phyloP scores from a whole-genome alignment of 2,329 filamentous ascomycete species.

The Ascochyta lentis region DNA sequence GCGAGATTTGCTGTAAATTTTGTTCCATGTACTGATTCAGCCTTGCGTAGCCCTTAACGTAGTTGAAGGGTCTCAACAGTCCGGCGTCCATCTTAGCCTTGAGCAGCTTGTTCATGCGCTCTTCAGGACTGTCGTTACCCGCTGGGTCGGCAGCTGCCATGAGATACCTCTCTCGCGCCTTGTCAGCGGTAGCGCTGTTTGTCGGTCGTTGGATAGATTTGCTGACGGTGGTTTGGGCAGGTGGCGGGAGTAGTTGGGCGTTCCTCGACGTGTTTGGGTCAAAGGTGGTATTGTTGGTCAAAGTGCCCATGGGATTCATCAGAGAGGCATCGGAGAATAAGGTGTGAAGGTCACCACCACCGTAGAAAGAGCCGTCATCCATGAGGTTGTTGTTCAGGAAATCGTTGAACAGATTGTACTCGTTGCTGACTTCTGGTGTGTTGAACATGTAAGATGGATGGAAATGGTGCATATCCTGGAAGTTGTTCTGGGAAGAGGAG shows the following conservation, averaged over 20 bases:
- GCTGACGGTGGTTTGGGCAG: slow-evolving; percentile 53
- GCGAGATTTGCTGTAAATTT: slow-evolving; percentile 80
- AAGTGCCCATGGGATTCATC: slow-evolving; percentile 52
- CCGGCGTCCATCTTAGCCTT: slow-evolving; percentile 97
- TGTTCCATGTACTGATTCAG: slow-evolving; percentile 91
- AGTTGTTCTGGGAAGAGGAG: slow-evolving; percentile 73
- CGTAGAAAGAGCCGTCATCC: slow-evolving; percentile 65
- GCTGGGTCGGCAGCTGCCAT: slow-evolving; percentile 95
- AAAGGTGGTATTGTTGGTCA: slow-evolving; percentile 42
- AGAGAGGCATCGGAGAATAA: slow-evolving; percentile 67
- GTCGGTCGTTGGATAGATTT: slow-evolving; percentile 67
- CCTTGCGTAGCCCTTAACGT: slow-evolving; percentile 92
- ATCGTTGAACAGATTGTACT: slow-evolving; percentile 96
- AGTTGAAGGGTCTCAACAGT: slow-evolving; percentile 95
- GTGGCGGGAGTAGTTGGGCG: slow-evolving; percentile 49
- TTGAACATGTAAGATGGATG: slow-evolving; percentile 96
- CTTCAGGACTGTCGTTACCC: slow-evolving; percentile 82
- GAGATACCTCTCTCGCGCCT: slow-evolving; percentile 85
- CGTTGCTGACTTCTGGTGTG: slow-evolving; percentile 91
- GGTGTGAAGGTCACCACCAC: slow-evolving; percentile 54
- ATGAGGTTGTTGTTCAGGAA: slow-evolving; percentile 91
- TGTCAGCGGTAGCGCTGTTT: slow-evolving; percentile 70
- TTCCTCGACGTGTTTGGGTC: slow-evolving; percentile 56
- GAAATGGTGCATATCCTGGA: slow-evolving; percentile 92
- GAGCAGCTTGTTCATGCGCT: slow-evolving; percentile 92